phyloP scores from a whole-genome alignment of 352 stramenopile species.

The Globisporangium iwayamae region DNA sequence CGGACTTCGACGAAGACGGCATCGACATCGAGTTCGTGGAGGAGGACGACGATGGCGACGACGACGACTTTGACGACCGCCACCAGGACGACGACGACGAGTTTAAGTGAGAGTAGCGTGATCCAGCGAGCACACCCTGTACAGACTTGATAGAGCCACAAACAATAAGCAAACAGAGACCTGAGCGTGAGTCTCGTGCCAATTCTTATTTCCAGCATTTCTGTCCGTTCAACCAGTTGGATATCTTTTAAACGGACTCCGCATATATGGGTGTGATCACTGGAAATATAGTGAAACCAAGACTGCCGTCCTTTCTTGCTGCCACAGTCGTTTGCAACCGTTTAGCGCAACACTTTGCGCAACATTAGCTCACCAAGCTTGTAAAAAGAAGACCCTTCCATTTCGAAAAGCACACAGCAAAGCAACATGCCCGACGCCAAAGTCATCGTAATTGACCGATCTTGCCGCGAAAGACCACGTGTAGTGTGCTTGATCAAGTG shows the following conservation, averaged over 20 bases:
- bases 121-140: neutral
- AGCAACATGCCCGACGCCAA: conserved; percentile 26
- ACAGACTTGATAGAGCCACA: neutral
- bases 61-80: conserved; percentile 30
- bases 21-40: conserved; percentile 26
- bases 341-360: neutral
- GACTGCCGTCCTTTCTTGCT: too few species aligned
- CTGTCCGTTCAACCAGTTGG: too few species aligned
- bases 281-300: neutral
- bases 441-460: conserved; percentile 23
- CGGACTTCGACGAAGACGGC: conserved; percentile 29
- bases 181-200: neutral
- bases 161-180: neutral
- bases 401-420: too few species aligned
- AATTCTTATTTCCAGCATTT: too few species aligned
- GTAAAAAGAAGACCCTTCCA: too few species aligned
- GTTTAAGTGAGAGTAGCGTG: conserved; percentile 5
- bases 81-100: conserved; percentile 21
- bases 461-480: too few species aligned
- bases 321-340: too few species aligned
- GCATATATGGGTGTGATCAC: neutral
- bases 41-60: conserved; percentile 28
- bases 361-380: too few species aligned
- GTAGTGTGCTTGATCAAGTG: too few species aligned
- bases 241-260: too few species aligned